Conservation (phyloP, 2,329 filamentous ascomycete genomes). For the Bipolaris bicolor region DNA sequence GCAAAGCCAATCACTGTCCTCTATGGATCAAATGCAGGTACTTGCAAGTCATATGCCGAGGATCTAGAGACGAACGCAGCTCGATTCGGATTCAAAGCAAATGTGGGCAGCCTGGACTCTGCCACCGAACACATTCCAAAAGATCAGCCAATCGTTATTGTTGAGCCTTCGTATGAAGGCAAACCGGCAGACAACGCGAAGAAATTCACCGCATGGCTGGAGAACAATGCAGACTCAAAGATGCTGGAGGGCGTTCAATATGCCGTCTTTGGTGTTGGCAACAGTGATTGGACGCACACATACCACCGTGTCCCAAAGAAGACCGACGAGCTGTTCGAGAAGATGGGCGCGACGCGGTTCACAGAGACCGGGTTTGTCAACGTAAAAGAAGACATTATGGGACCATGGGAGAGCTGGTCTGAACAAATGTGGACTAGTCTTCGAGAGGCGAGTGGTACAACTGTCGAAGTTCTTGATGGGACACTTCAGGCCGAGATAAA, state of each 20-base stretch:
- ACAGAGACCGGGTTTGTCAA: slow-evolving; percentile 11
- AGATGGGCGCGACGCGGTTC: slow-evolving; percentile 54
- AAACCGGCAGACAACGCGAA: slow-evolving; percentile 74
- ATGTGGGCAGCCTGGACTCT: slow-evolving; percentile 61
- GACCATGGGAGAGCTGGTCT: slow-evolving; percentile 11
- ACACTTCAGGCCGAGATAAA: slow-evolving; percentile 6
- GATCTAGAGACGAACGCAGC: slow-evolving; percentile 65
- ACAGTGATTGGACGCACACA: slow-evolving; percentile 62
- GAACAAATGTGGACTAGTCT: slow-evolving; percentile 12
- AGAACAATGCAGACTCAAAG: slow-evolving; percentile 56
- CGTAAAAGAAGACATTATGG: slow-evolving; percentile 14
- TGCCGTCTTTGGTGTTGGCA: slow-evolving; percentile 73
- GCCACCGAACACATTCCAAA: slow-evolving; percentile 66
- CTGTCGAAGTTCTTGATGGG: slow-evolving; percentile 6
- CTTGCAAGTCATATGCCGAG: slow-evolving; percentile 73
- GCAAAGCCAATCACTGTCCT: slow-evolving; percentile 65
- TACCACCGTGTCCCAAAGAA: slow-evolving; percentile 72
- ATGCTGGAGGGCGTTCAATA: slow-evolving; percentile 64
- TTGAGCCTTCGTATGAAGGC: slow-evolving; percentile 76
- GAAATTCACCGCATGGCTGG: slow-evolving; percentile 71
- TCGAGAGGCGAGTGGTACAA: slow-evolving; percentile 9
- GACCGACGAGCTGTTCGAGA: slow-evolving; percentile 62
- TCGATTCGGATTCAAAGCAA: slow-evolving; percentile 59
- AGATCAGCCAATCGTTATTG: slow-evolving; percentile 67
- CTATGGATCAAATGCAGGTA: slow-evolving; percentile 77